Base-by-base conservation (phyloP, 305 asterid genomes). In the Ajuga reptans region DNA sequence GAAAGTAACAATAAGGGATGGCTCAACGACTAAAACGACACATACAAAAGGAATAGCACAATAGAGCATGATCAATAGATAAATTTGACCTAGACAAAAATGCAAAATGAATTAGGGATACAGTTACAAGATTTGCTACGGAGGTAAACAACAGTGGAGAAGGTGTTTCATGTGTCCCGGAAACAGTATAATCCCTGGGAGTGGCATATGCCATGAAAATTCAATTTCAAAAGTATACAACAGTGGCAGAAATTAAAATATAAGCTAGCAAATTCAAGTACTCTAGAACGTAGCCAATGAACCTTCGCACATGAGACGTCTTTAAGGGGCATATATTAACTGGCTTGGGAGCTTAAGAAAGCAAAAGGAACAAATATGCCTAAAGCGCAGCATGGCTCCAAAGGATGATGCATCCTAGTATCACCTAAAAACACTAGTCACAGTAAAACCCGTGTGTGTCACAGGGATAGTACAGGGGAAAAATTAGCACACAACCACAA, bases 1-100 rank as follows among this genome's bases (percentile, higher is more conserved):
- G 69, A 74, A 6, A 56, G 73, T 45, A 65, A 62, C 68, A 69
- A 45, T 52, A 72, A 80, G 79, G 15, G 68, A 66, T 24, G 71
- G 68, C n/a, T 58, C 46, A 66, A 58, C 9, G 12, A 31, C 47
- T 42, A 21, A 68, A 43, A 65, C 15, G 33, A 65, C 59, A 27
- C 33, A 1, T 36, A 14, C 11, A 68, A 51, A 24, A 68, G 29
- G 54, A 72, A 54, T 50, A 37, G 33, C 63, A 49, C 49, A 2
- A 51, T 10, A 31, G 7, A 73, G 18, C 52, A 39, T 50, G 34
- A 57, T 29, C 21, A 8, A 52, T 17, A 18, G 66, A 58, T 14
- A 55, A 62, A 68, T 33, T 18, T 46, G 11, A 49, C n/a, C 9
- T 8, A 36, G 34, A 43, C 50, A 58, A 42, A 50, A 50, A 6